phyloP scores from a whole-genome alignment of 345 rosid genomes.

The Mangifera indica region DNA sequence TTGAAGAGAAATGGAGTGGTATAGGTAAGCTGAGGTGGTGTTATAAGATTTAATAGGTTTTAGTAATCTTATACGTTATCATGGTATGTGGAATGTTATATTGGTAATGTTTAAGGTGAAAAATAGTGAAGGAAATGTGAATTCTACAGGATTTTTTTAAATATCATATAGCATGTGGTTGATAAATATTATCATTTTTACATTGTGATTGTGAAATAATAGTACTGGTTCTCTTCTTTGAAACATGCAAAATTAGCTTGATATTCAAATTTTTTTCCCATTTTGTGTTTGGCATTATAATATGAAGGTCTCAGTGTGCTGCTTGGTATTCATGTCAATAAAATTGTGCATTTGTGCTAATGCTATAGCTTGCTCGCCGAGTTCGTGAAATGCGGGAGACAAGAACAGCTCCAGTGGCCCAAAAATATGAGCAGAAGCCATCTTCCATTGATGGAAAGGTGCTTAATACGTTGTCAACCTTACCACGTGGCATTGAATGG shows the following conservation, averaged over 20 bases:
- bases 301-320: neutral
- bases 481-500: constrained; percentile 97
- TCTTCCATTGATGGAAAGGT: constrained; percentile 45
- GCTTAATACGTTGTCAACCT: constrained; percentile 65
- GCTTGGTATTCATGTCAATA: neutral
- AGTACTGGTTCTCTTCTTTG: too few species aligned
- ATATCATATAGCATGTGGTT: too few species aligned
- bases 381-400: constrained; percentile 96
- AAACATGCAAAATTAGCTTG: neutral
- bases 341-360: constrained; percentile 14
- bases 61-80: neutral
- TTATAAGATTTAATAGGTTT: neutral
- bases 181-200: too few species aligned
- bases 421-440: constrained; percentile 62
- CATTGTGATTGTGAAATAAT: too few species aligned
- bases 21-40: neutral
- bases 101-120: neutral
- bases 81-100: neutral
- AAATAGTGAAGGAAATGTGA: neutral
- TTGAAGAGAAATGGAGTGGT: neutral
- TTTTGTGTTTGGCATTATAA: too few species aligned
- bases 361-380: constrained; percentile 78
- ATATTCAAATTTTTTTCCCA: neutral
- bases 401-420: constrained; percentile 75
- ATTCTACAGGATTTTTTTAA: too few species aligned